These are phyloP conservation scores for Trichoderma parareesei DNA, from an alignment of 495 filamentous ascomycete genomes.

Conservation along the genomic window DNA sequence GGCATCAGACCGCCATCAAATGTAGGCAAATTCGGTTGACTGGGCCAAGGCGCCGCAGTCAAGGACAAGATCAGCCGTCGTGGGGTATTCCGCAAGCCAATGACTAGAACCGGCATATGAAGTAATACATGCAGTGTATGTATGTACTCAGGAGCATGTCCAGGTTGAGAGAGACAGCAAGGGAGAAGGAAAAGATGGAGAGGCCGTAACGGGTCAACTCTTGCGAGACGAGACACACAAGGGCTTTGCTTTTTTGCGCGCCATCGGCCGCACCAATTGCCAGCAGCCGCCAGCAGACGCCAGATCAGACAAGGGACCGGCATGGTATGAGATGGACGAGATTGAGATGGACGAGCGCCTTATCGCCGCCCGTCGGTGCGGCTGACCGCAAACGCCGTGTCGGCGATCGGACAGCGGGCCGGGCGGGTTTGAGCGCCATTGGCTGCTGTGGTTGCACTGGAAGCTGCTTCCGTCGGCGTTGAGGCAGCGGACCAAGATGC, in stretches of 20 bases:
- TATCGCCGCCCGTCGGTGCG: slow-evolving; percentile 6
- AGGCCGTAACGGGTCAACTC: not conserved
- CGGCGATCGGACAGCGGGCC: not conserved
- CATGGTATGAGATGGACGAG: slow-evolving; percentile 7
- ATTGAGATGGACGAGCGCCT: slow-evolving; percentile 6
- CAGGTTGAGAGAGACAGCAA: too few species aligned
- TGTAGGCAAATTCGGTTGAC: not conserved
- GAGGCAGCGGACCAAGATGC: not conserved
- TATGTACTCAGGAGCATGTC: too few species aligned
- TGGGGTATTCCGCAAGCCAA: not conserved
- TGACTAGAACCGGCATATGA: too few species aligned
- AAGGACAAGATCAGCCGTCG: slow-evolving; percentile 1
- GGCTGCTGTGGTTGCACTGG: not conserved
- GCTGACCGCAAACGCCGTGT: slow-evolving; percentile 1
- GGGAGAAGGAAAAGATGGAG: not conserved
- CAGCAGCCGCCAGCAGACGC: not conserved
- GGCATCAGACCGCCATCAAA: not conserved
- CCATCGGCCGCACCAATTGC: not conserved
- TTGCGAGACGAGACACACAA: not conserved
- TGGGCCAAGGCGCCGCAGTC: not conserved
- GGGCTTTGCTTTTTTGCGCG: not conserved
- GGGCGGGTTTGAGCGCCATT: slow-evolving; percentile 3
- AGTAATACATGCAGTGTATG: too few species aligned
- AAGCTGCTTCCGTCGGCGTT: too few species aligned
- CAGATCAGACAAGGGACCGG: slow-evolving; percentile 1